phyloP scores from a whole-genome alignment of 192 early-diverging fungal species.

The Martensiomyces pterosporus region DNA sequence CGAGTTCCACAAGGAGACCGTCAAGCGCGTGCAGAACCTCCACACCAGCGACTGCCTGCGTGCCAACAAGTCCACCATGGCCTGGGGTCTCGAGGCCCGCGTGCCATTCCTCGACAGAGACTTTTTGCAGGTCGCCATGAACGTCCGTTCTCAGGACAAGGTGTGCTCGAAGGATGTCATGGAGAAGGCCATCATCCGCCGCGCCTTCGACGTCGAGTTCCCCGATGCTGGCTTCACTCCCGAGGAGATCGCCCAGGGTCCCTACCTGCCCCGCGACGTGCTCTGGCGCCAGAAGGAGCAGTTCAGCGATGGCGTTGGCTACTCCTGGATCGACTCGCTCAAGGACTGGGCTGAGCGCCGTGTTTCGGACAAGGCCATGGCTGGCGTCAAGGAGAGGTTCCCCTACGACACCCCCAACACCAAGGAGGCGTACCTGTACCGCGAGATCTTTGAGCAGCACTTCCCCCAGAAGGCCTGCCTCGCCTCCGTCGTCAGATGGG shows the following conservation, averaged over 20 bases:
- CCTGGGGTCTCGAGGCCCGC: constrained; percentile 98
- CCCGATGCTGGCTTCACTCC: constrained; percentile 56
- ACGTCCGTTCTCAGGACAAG: constrained; percentile 79
- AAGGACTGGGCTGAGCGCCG: constrained; percentile 65
- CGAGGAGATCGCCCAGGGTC: constrained; percentile 51
- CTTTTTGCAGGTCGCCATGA: constrained; percentile 93
- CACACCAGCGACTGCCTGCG: constrained; percentile 95
- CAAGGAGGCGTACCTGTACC: constrained; percentile 96
- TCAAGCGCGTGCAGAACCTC: constrained; percentile 92
- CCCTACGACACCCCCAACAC: constrained; percentile 87
- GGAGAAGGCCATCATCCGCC: constrained; percentile 94
- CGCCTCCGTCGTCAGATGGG: constrained; percentile 90
- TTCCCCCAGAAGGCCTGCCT: constrained; percentile 91
- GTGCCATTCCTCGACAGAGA: constrained; percentile 95
- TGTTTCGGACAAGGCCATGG: constrained; percentile 78
- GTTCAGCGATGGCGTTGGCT: constrained; percentile 98
- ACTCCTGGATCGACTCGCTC: constrained; percentile 96
- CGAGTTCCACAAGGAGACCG: constrained; percentile 86
- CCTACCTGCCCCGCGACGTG: constrained; percentile 84
- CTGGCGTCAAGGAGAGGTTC: constrained; percentile 63
- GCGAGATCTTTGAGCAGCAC: constrained; percentile 87
- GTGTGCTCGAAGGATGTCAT: constrained; percentile 68
- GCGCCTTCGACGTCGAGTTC: constrained; percentile 87
- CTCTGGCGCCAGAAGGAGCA: constrained; percentile 99
- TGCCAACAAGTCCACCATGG: constrained; percentile 99